Evolutionary conservation across 2,329 filamentous ascomycete genomes (phyloP), one percentile per base, ranked within the genome.

Genomic region (Ceratocystis harringtonii): DNA sequence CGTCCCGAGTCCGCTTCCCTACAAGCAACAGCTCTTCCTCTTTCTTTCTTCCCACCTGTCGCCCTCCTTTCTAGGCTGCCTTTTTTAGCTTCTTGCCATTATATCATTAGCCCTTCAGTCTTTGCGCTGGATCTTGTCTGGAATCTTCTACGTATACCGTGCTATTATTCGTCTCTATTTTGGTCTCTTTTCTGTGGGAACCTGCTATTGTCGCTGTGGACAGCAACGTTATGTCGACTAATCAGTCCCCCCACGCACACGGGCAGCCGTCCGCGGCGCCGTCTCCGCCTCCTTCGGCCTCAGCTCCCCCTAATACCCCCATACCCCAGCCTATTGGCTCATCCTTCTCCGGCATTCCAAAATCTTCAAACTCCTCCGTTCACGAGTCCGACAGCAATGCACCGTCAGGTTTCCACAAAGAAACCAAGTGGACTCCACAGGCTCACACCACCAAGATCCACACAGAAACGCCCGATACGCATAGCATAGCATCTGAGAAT

Each of bases 351-450:
- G 55, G 36, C n/a, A 15, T 28, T n/a, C 55, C 55, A 12, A 32
- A 28, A 41, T 64, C 65, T n/a, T 62, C 62, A n/a, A 50, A 62
- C 5, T 67, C 62, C 25, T 62, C 66, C 10, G 41, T 52, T 25
- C 62, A 45, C 25, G 62, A 55, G 22, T 10, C 15, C 41, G 48
- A 17, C 63, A 65, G 28, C 63, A 12, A n/a, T 2, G 4, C 36
- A n/a, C 19, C 63, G 55, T 36, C 32, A 17, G 28, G 19, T n/a
- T 32, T 57, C 4, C 52, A 19, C 28, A 57, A 57, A 22, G 52
- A 57, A 30, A 15, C 52, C 28, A 6, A 12, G 7, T 61, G 52
- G 36, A 25, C 10, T 17, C 22, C 61, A n/a, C 55, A 57, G 25
- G 60, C 25, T 19, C 52, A 48, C 36, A 30, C 61, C 10, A 28